These are phyloP conservation scores for Beauveria scarabaeidicola DNA, from an alignment of 2,329 filamentous ascomycete genomes.

Conservation along the genomic window DNA sequence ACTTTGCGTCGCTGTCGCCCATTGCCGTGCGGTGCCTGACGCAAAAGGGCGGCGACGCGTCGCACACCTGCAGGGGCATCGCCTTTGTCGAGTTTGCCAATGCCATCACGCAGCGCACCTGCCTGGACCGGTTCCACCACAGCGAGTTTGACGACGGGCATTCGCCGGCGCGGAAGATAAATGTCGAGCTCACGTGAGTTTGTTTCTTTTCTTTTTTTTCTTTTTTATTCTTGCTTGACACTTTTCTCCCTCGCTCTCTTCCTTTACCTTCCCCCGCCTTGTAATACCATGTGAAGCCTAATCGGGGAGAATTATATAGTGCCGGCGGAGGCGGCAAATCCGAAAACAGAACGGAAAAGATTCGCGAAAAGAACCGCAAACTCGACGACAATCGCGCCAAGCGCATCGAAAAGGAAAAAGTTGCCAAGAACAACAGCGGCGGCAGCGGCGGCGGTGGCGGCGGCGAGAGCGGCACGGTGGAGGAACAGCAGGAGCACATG, in stretches of 20 bases:
- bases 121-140: conserved; percentile 85
- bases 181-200: conserved; percentile 80
- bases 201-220: too few relatives aligned
- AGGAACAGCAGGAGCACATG: conserved; percentile 20
- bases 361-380: conserved; percentile 78
- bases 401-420: conserved; percentile 39
- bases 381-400: conserved; percentile 57
- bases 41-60: conserved; percentile 51
- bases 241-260: too few relatives aligned
- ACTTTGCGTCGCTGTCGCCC: conserved; percentile 63
- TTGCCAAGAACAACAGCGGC: conserved; percentile 25
- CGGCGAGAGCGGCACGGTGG: conserved; percentile 17
- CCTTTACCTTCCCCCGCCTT: too few relatives aligned
- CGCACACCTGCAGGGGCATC: conserved; percentile 58
- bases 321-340: conserved; percentile 82
- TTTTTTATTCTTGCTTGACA: too few relatives aligned
- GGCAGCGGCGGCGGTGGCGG: conserved; percentile 15
- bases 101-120: conserved; percentile 87
- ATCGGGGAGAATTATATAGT: conserved; percentile 29
- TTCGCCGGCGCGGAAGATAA: conserved; percentile 63
- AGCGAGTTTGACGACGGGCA: conserved; percentile 57
- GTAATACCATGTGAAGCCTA: too few relatives aligned
- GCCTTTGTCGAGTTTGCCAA: conserved; percentile 85
- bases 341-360: conserved; percentile 62
- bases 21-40: conserved; percentile 53